These are phyloP conservation scores for Fusarium subglutinans DNA, from an alignment of 2,329 filamentous ascomycete genomes.

Conservation along the genomic window DNA sequence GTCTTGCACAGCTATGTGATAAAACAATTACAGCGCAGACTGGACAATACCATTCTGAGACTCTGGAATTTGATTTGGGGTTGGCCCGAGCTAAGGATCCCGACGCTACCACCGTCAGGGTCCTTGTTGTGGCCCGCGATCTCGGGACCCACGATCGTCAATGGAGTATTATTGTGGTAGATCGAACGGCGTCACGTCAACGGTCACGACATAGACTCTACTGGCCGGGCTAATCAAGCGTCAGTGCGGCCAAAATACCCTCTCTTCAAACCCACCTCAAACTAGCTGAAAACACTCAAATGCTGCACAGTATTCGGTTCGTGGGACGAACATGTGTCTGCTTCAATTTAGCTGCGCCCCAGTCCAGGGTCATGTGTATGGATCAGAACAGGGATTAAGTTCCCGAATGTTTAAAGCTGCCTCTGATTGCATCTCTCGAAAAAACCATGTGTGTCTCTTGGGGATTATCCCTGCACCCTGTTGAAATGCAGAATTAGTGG, in stretches of 20 bases:
- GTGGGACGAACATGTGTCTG: not conserved
- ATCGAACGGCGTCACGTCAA: conserved; percentile 28
- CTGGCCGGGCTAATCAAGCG: not conserved
- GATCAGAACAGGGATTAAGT: conserved; percentile 20
- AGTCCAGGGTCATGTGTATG: conserved; percentile 2
- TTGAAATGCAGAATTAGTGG: not conserved
- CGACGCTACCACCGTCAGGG: conserved; percentile 39
- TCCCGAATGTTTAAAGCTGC: not conserved
- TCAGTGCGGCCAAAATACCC: not conserved
- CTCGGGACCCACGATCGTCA: conserved; percentile 36
- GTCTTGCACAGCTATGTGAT: not conserved
- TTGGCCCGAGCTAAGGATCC: conserved; percentile 21
- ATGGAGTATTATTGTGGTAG: conserved; percentile 21
- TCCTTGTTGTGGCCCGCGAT: conserved; percentile 35
- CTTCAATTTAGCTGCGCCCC: conserved; percentile 2
- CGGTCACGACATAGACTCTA: conserved; percentile 2
- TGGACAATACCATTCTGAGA: not conserved
- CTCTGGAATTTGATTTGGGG: not conserved
- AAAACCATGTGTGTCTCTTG: not conserved
- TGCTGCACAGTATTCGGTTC: not conserved
- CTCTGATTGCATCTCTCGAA: conserved; percentile 6
- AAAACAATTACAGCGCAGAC: not conserved
- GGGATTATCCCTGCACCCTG: not conserved
- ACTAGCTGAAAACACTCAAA: not conserved
- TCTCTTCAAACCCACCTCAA: not conserved